phyloP scores from a whole-genome alignment of 345 rosid species.

The Salix dunnii region DNA sequence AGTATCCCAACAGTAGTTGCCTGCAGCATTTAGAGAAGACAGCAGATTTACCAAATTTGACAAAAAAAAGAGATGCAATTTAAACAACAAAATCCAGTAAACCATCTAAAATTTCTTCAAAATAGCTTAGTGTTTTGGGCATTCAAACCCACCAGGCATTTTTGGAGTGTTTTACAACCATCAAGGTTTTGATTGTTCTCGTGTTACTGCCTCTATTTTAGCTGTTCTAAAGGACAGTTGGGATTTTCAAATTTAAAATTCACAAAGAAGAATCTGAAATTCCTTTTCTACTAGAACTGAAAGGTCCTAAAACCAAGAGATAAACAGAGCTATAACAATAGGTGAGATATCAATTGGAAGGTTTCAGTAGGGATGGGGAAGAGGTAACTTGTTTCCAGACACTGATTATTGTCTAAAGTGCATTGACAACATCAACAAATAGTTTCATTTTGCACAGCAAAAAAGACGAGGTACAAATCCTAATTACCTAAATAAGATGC shows the following conservation, averaged over 20 bases:
- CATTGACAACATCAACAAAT: not conserved
- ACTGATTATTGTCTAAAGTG: not conserved
- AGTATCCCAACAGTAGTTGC: conserved; percentile 43
- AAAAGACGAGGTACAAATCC: not conserved
- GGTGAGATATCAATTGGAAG: not conserved
- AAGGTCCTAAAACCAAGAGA: not conserved
- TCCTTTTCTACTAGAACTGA: not conserved
- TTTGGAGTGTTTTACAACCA: not conserved
- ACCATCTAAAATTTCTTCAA: not conserved
- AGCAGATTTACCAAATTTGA: not conserved
- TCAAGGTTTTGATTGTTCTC: not conserved
- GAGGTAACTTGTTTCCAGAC: not conserved
- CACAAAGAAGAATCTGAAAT: not conserved
- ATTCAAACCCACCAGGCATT: not conserved
- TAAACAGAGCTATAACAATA: not conserved
- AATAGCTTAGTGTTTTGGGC: not conserved
- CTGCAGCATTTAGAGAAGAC: conserved; percentile 32
- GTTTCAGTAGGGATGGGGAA: not conserved
- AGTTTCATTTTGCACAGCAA: not conserved
- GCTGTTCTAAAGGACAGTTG: not conserved
- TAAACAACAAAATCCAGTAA: not conserved
- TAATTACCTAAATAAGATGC: not conserved
- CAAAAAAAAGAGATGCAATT: not conserved
- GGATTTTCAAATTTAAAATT: not conserved
- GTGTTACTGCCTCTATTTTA: not conserved